phyloP scores from a whole-genome alignment of 768 basidiomycete genomes.

The Termitomyces titanicus region DNA sequence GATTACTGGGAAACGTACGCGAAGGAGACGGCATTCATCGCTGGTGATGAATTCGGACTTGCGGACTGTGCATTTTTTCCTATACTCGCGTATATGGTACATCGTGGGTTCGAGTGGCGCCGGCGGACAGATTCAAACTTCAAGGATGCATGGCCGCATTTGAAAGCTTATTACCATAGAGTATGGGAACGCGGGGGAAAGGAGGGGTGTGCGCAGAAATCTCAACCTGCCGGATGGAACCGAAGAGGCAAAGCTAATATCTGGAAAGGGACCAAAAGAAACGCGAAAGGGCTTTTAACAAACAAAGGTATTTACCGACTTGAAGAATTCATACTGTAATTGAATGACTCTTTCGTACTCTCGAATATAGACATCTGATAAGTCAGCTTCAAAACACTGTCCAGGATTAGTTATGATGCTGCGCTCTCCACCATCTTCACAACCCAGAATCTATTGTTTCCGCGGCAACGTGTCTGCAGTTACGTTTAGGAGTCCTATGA shows the following conservation, averaged over 20 bases:
- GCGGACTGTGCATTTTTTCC: constrained; percentile 26
- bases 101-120: constrained; percentile 23
- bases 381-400: background rate
- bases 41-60: constrained; percentile 21
- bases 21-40: constrained; percentile 16
- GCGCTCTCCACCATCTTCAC: background rate
- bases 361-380: background rate
- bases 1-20: constrained; percentile 24
- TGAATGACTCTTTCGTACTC: background rate
- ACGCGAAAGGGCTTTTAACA: constrained; percentile 9
- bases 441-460: background rate
- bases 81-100: constrained; percentile 24
- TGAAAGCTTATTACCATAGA: constrained; percentile 20
- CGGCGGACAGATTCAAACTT: background rate
- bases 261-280: constrained; percentile 15
- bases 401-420: background rate
- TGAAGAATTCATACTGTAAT: no score
- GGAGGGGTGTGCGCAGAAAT: constrained; percentile 20
- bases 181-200: constrained; percentile 20
- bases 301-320: background rate
- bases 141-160: constrained; percentile 17
- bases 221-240: constrained; percentile 22
- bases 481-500: background rate
- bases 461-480: background rate
- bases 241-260: constrained; percentile 18